Percentiles rank a stretch among this genome's conserved stretches.
These are phyloP conservation scores for Cadophora luteo-olivacea DNA, from an alignment of 2,329 filamentous ascomycete species.

Conservation along the genomic window DNA sequence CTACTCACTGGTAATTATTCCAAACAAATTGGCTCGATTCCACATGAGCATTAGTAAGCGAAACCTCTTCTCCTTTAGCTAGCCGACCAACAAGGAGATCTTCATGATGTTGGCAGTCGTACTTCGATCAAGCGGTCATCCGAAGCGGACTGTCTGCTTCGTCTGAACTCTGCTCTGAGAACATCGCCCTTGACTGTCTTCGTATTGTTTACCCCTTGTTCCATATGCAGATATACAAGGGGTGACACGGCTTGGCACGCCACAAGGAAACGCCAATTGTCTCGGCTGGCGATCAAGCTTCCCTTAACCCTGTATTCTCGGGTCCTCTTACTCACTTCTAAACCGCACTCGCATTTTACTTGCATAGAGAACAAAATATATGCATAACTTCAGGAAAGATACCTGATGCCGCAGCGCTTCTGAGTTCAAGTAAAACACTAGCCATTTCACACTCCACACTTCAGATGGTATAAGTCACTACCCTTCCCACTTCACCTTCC, in stretches of 20 bases:
- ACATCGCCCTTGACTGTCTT: not conserved
- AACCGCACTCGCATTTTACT: not conserved
- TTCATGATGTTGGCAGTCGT: not conserved
- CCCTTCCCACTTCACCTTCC: not conserved
- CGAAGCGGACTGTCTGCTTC: not conserved
- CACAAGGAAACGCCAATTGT: slow-evolving; percentile 19
- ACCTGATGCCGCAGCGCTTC: not conserved
- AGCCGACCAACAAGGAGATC: not conserved
- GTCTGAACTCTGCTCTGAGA: not conserved
- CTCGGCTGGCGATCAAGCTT: slow-evolving; percentile 19
- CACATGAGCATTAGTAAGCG: not conserved
- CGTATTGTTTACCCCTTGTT: not conserved
- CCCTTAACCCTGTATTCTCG: not conserved
- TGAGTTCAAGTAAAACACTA: not conserved
- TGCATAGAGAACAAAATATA: not conserved
- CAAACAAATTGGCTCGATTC: too few species aligned
- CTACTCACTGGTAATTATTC: too few species aligned
- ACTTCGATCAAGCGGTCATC: not conserved
- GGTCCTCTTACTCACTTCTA: not conserved
- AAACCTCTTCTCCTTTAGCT: not conserved
- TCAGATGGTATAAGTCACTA: slow-evolving; percentile 15
- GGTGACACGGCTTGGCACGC: slow-evolving; percentile 21
- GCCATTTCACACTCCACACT: not conserved
- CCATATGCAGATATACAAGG: not conserved
- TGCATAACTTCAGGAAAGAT: not conserved